Percentiles rank a stretch among this genome's conserved stretches.
Evolutionary conservation across 441 rosid genomes (phyloP).

Genomic region (Gossypium laxum): DNA sequence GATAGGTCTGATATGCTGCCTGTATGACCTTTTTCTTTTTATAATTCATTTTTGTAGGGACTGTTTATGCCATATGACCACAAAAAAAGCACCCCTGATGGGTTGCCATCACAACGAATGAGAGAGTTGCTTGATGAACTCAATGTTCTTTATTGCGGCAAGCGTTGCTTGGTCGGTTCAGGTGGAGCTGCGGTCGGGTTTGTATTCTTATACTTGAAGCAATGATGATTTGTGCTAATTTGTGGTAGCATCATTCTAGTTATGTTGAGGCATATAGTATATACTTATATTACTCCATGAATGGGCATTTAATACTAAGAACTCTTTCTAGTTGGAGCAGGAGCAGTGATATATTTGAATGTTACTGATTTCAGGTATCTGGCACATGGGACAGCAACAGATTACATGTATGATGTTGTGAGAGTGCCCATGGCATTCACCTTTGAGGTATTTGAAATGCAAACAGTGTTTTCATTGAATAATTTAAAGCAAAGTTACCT

Average conservation of each 20-base stretch:
- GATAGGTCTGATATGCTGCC: not conserved
- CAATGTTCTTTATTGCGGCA: slow-evolving; percentile 35
- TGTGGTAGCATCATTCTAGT: not conserved
- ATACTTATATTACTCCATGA: not conserved
- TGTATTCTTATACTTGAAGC: slow-evolving; percentile 24
- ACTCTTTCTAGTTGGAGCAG: not conserved
- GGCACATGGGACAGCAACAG: slow-evolving; percentile 97
- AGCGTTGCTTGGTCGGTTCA: slow-evolving; percentile 78
- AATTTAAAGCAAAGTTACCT: slow-evolving; percentile 10
- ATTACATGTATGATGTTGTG: slow-evolving; percentile 76
- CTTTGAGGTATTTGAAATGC: slow-evolving; percentile 69
- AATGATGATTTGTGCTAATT: not conserved
- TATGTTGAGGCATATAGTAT: not conserved
- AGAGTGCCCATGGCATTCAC: slow-evolving; percentile 94
- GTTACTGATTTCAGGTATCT: slow-evolving; percentile 51
- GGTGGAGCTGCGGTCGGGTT: slow-evolving; percentile 99
- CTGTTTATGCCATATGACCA: slow-evolving; percentile 97
- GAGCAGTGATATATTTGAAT: not conserved
- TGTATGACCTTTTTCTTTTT: slow-evolving; percentile 19
- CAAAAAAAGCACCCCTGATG: slow-evolving; percentile 73
- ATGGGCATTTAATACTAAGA: not conserved
- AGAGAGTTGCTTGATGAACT: slow-evolving; percentile 58
- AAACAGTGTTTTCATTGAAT: slow-evolving; percentile 5
- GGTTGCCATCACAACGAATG: slow-evolving; percentile 51
- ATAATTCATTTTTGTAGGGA: slow-evolving; percentile 36